Conservation (phyloP, 2,329 filamentous ascomycete genomes). For the Sporothrix brasiliensis region DNA sequence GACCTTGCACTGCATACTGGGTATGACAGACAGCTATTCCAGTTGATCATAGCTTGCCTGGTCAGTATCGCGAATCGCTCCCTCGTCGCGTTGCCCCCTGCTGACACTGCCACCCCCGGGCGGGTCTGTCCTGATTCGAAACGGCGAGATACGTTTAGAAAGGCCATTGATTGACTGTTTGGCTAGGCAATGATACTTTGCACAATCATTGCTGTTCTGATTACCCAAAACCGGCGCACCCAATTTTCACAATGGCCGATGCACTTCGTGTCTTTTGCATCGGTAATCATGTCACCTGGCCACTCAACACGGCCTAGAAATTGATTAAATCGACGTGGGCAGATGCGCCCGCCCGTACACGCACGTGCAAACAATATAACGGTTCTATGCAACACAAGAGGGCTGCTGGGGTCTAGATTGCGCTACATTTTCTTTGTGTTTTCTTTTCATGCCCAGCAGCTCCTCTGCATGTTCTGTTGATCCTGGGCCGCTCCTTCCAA, state of each 20-base stretch:
- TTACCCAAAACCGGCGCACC: neutral
- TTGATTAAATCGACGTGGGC: slow-evolving; percentile 18
- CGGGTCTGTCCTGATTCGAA: slow-evolving; percentile 21
- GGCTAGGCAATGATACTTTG: neutral
- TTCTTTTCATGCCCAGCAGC: neutral
- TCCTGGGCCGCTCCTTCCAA: slow-evolving; percentile 19
- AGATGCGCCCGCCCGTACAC: slow-evolving; percentile 11
- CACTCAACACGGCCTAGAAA: neutral
- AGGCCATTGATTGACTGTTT: neutral
- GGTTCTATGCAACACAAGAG: slow-evolving; percentile 24
- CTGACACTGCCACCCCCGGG: slow-evolving; percentile 23
- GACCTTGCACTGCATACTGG: no score
- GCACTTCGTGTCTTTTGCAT: no score
- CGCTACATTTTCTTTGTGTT: neutral
- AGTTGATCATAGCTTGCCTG: neutral
- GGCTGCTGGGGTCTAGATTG: slow-evolving; percentile 8
- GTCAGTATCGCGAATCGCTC: neutral
- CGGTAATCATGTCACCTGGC: slow-evolving; percentile 10
- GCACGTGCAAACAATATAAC: slow-evolving; percentile 23
- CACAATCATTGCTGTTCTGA: slow-evolving; percentile 1
- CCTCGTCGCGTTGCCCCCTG: neutral
- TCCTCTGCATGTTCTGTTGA: neutral
- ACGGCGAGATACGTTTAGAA: slow-evolving; percentile 6
- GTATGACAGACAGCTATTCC: neutral
- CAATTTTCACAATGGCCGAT: neutral